Evolutionary conservation across 2,329 filamentous ascomycete genomes (phyloP), one percentile per base, ranked within the genome.

Genomic region (Sclerotinia spermophila): DNA sequence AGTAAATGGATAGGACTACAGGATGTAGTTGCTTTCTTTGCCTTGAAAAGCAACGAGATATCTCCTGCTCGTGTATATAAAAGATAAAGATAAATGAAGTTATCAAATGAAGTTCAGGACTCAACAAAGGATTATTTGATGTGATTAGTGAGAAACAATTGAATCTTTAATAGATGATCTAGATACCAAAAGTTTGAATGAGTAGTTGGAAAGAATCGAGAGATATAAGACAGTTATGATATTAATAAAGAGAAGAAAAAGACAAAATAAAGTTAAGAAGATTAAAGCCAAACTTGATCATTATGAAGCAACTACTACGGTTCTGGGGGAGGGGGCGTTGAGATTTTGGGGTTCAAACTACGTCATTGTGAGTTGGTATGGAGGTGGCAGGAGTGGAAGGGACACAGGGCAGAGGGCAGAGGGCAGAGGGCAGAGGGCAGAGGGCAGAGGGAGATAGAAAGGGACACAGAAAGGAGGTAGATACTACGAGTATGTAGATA

Each of bases 1-100:
- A 65, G 45, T 21, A 51, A 64, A 21, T 62, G 10, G 42, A 62
- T 62, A n/a, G n/a, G n/a, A n/a, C n/a, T n/a, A n/a, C n/a, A n/a
- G n/a, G n/a, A n/a, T n/a, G n/a, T n/a, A n/a, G n/a, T n/a, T n/a
- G n/a, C n/a, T 60, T 44, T 62, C 60, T 62, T 62, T 64, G 42
- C 42, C 42, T n/a, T 35, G 42, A 35, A 38, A 13, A 51, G 48
- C 2, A n/a, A 27, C n/a, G n/a, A n/a, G 60, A 27, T 64, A n/a
- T 24, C 17, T 58, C 19, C n/a, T n/a, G 24, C 19, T 35, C 30
- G 21, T 24, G 24, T n/a, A n/a, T 24, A 6, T 51, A 7, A 3
- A 10, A 24, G 27, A 45, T n/a, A 24, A n/a, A 24, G 27, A 44
- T 33, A 2, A 44, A 19, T 42, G 24, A 27, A 24, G 19, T 45